phyloP scores from a whole-genome alignment of 2,329 filamentous ascomycete genomes.

The Fusarium chlamydosporum region DNA sequence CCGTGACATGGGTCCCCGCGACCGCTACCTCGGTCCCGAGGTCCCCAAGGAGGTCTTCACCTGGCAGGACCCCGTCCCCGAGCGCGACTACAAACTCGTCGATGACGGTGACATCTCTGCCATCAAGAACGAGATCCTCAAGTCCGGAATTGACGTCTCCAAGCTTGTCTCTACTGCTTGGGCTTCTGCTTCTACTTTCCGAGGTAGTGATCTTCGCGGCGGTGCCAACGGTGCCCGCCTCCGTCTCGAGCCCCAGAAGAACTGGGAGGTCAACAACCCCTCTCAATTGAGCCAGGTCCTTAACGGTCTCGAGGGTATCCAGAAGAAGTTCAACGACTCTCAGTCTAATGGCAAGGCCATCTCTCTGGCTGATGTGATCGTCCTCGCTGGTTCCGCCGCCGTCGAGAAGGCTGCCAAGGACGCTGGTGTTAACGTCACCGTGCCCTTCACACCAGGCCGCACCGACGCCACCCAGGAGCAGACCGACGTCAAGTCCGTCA shows the following conservation, averaged over 20 bases:
- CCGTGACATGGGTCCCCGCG: slow-evolving; percentile 81
- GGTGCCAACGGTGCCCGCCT: slow-evolving; percentile 86
- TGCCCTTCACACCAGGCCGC: slow-evolving; percentile 81
- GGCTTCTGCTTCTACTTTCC: slow-evolving; percentile 80
- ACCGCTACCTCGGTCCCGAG: slow-evolving; percentile 81
- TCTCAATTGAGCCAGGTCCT: slow-evolving; percentile 74
- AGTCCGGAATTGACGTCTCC: slow-evolving; percentile 69
- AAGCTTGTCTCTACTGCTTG: slow-evolving; percentile 77
- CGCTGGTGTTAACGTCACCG: slow-evolving; percentile 64
- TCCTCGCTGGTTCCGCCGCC: slow-evolving; percentile 78
- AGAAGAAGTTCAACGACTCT: slow-evolving; percentile 73
- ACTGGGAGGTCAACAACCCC: slow-evolving; percentile 83
- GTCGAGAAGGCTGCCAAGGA: slow-evolving; percentile 79
- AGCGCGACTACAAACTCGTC: slow-evolving; percentile 70
- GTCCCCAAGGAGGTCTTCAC: slow-evolving; percentile 76
- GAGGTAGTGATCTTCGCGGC: slow-evolving; percentile 83
- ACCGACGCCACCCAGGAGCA: slow-evolving; percentile 79
- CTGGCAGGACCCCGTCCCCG: slow-evolving; percentile 82
- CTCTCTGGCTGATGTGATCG: slow-evolving; percentile 82
- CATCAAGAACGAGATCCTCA: slow-evolving; percentile 78
- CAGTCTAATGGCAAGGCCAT: slow-evolving; percentile 73
- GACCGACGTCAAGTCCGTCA: slow-evolving; percentile 76
- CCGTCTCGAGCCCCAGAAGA: slow-evolving; percentile 77
- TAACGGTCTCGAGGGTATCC: slow-evolving; percentile 71
- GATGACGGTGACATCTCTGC: slow-evolving; percentile 71